phyloP scores from a whole-genome alignment of 2,329 filamentous ascomycete species.

The Sclerotinia subarctica region DNA sequence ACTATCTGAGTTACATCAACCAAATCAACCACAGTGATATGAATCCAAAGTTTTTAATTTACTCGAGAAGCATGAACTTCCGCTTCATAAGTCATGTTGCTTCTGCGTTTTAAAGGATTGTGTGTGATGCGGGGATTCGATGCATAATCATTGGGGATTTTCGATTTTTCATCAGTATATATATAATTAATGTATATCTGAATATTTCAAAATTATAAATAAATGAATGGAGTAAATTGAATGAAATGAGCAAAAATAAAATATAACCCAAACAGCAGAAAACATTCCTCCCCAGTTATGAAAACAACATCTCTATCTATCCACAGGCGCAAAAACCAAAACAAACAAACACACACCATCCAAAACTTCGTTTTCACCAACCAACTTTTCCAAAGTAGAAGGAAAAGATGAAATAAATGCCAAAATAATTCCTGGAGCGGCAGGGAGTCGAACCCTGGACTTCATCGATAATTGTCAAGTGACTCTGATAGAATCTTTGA shows the following conservation, averaged over 20 bases:
- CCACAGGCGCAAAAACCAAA: neutral
- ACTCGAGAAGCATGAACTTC: neutral
- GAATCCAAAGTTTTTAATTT: neutral
- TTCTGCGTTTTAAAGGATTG: neutral
- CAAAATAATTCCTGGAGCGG: neutral
- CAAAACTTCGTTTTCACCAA: no score
- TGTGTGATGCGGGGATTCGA: neutral
- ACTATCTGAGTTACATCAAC: neutral
- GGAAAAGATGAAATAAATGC: rapidly evolving
- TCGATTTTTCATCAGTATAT: no score
- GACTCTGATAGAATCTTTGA: neutral
- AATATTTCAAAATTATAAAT: no score
- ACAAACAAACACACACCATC: no score
- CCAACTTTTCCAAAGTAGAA: neutral
- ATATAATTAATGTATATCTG: no score
- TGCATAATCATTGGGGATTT: no score
- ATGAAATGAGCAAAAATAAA: no score
- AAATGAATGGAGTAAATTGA: no score
- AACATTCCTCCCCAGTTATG: no score
- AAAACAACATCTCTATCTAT: no score
- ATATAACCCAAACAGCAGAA: no score
- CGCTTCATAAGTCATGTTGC: no score
- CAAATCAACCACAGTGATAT: neutral
- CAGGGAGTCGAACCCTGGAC: conserved; percentile 10
- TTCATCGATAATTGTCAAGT: neutral